A percentile compares a stretch with the other conserved stretches of the same genome.
Conservation (phyloP, 331 rosid species). For the Ulmus americana region DNA sequence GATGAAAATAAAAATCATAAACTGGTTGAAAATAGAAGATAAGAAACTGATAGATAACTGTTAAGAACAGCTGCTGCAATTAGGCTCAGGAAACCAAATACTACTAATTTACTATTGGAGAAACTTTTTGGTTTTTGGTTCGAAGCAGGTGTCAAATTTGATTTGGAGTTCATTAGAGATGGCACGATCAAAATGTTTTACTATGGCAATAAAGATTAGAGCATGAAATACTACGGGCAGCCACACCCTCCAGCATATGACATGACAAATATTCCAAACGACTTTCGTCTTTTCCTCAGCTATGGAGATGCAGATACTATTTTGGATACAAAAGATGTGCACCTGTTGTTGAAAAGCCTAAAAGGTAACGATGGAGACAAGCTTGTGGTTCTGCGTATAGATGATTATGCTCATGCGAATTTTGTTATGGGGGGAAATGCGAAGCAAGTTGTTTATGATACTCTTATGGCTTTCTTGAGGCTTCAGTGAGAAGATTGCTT, state of each 20-base stretch:
- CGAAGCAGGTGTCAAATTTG: background rate
- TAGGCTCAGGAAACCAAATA: background rate
- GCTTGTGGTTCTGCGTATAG: conserved; percentile 68
- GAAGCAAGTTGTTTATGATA: conserved; percentile 64
- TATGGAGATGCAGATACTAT: conserved; percentile 86
- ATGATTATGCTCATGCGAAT: conserved; percentile 90
- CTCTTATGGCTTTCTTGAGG: conserved; percentile 77
- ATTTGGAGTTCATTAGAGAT: conserved; percentile 37
- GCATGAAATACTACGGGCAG: conserved; percentile 60
- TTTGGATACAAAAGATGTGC: conserved; percentile 72
- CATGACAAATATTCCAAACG: conserved; percentile 62
- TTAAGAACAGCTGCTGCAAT: background rate
- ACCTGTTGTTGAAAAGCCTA: conserved; percentile 45
- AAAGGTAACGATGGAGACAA: conserved; percentile 60
- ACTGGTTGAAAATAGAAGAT: background rate
- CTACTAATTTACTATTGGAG: background rate
- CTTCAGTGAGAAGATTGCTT: conserved; percentile 38
- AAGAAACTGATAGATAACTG: background rate
- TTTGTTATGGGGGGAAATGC: conserved; percentile 83
- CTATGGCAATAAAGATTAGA: conserved; percentile 45
- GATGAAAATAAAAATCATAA: background rate
- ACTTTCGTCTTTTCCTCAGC: conserved; percentile 66
- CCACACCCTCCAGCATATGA: conserved; percentile 64
- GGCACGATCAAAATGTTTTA: conserved; percentile 69
- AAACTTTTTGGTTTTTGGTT: too few species aligned